Evolutionary conservation across 2,329 filamentous ascomycete genomes (phyloP).

Genomic region (Colletotrichum endophyticum): DNA sequence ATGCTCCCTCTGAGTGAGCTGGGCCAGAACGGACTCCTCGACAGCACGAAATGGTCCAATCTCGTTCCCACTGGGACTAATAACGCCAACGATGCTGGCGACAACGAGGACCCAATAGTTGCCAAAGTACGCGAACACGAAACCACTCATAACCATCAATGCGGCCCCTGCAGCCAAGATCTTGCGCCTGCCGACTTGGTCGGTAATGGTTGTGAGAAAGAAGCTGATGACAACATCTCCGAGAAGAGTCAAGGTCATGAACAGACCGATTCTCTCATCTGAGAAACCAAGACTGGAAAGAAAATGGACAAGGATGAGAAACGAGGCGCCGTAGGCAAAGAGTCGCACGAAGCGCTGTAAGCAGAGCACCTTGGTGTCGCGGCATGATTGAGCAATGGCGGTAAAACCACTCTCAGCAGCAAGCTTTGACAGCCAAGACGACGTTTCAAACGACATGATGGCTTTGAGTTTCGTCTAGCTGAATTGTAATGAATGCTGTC

Average conservation of each 20-base stretch:
- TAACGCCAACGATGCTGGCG: conserved; percentile 65
- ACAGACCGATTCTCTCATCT: conserved; percentile 60
- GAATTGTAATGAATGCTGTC: not conserved
- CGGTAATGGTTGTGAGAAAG: conserved; percentile 62
- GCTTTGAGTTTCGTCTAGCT: not conserved
- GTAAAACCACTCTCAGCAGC: conserved; percentile 48
- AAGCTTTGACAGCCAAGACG: conserved; percentile 5
- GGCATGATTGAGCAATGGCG: conserved; percentile 43
- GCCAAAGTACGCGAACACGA: conserved; percentile 55
- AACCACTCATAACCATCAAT: conserved; percentile 61
- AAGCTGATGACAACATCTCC: conserved; percentile 67
- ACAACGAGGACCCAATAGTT: conserved; percentile 64
- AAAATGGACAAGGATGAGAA: conserved; percentile 62
- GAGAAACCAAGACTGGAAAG: conserved; percentile 55
- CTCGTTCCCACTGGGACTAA: conserved; percentile 66
- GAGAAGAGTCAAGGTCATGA: conserved; percentile 68
- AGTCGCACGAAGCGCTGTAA: conserved; percentile 65
- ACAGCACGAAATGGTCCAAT: conserved; percentile 68
- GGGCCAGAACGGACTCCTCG: conserved; percentile 65
- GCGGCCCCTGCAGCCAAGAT: conserved; percentile 59
- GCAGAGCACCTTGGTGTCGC: conserved; percentile 63
- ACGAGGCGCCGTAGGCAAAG: conserved; percentile 66
- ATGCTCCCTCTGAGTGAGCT: conserved; percentile 50
- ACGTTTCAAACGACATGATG: not conserved
- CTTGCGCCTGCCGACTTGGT: conserved; percentile 57